Evolutionary conservation across 2,329 filamentous ascomycete genomes (phyloP).

Genomic region (Sordariomycetes sp.): DNA sequence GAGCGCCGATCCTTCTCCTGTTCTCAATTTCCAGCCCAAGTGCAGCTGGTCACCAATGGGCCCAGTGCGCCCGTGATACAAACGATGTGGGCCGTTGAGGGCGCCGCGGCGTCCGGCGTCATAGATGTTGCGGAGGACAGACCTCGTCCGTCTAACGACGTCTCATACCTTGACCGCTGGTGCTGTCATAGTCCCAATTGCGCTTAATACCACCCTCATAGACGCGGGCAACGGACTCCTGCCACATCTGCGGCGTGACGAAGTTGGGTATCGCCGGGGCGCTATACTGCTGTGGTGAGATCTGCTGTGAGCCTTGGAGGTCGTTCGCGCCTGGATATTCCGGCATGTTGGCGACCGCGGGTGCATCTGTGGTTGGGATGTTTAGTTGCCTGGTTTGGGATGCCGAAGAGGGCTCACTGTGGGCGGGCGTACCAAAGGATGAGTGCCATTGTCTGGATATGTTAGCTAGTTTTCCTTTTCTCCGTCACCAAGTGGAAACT

Average conservation of each 20-base stretch:
- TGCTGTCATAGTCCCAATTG: slow-evolving; percentile 46
- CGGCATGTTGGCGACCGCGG: slow-evolving; percentile 44
- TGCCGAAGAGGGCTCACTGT: slow-evolving; percentile 19
- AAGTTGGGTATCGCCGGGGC: slow-evolving; percentile 46
- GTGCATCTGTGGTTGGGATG: slow-evolving; percentile 40
- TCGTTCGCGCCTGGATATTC: slow-evolving; percentile 39
- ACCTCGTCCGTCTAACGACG: slow-evolving; percentile 9
- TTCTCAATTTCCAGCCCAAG: no score
- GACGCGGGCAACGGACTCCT: slow-evolving; percentile 60
- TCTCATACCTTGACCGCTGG: no score
- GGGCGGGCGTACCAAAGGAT: slow-evolving; percentile 68
- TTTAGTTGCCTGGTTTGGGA: slow-evolving; percentile 42
- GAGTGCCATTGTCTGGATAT: slow-evolving; percentile 78
- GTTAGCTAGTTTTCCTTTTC: slow-evolving; percentile 3
- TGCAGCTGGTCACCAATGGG: no score
- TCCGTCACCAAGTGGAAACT: slow-evolving; percentile 29
- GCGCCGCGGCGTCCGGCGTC: not conserved
- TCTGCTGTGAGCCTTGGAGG: slow-evolving; percentile 34
- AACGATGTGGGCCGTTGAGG: not conserved
- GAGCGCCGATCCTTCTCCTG: no score
- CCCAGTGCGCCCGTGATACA: no score
- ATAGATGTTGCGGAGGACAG: not conserved
- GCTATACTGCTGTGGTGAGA: slow-evolving; percentile 42
- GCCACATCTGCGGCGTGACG: slow-evolving; percentile 65
- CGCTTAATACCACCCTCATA: slow-evolving; percentile 58